Evolutionary conservation across 352 stramenopile genomes (phyloP), one percentile per base, ranked within the genome.

Genomic region (Blastocystis sp.): DNA sequence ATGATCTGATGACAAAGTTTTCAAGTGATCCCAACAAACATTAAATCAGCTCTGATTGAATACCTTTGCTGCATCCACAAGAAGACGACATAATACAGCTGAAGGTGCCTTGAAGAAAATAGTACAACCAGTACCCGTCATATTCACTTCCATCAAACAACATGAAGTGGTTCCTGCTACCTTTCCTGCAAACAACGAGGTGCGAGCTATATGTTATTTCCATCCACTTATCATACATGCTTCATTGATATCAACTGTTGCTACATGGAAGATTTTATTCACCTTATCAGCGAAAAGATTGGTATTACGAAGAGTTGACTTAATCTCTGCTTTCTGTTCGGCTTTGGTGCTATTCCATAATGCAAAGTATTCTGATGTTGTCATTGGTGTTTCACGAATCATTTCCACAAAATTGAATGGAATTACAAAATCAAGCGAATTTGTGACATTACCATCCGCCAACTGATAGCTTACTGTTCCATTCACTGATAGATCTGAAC

Each of bases 361-460:
- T n/a, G 42, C 70, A 40, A 60, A 81, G 44, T 81, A 81, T 54
- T 60, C 70, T 9, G 40, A 48, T 22, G 35, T 64, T 24, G n/a
- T 81, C 70, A 81, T 81, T 6, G 70, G 70, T 40, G 42, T 59
- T n/a, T 56, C 70, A 30, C 70, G 70, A 3, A 81, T 64, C 70
- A 81, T 81, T 22, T 81, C 70, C 70, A 81, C 70, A 40, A 81
- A 81, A 56, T 81, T 81, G 70, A 81, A 81, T 1, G 70, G 70
- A 64, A 81, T 81, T 27, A 66, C 70, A 56, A 81, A 62, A 59
- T 59, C 37, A 44, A 81, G 70, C 24, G 24, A 24, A n/a, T 24
- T 60, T 54, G 24, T n/a, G 24, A 48, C 70, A 19, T 81, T 54
- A 33, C 13, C 22, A 17, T 24, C 22, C 48, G 51, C 70, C 70